Conservation (phyloP, 345 rosid genomes). For the Rubroshorea leprosula region DNA sequence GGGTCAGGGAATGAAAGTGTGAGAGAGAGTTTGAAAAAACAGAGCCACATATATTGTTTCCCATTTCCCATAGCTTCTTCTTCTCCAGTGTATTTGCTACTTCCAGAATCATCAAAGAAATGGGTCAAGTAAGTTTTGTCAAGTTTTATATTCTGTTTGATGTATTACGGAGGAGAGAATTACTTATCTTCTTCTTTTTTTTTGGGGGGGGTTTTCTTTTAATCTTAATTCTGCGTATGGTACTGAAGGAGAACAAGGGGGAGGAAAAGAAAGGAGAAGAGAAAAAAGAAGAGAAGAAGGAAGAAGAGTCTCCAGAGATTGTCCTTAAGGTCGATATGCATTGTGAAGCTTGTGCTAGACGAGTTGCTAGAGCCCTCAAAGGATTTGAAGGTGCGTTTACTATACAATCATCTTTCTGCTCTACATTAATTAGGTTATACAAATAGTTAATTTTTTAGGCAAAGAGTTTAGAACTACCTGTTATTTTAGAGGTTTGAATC, state of each 20-base stretch:
- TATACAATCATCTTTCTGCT: background rate
- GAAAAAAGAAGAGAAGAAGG: slow-evolving; percentile 22
- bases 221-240: too few relatives aligned
- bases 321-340: slow-evolving; percentile 80
- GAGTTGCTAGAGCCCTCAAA: slow-evolving; percentile 50
- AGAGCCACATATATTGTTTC: too few relatives aligned
- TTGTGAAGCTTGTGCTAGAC: slow-evolving; percentile 74
- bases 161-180: background rate
- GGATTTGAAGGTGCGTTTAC: slow-evolving; percentile 50
- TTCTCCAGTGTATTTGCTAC: too few relatives aligned
- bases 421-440: too few relatives aligned
- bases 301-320: slow-evolving; percentile 44
- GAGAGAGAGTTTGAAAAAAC: too few relatives aligned
- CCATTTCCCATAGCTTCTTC: too few relatives aligned
- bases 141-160: background rate
- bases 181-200: background rate
- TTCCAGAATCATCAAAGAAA: slow-evolving; percentile 17
- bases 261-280: slow-evolving; percentile 6
- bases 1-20: too few relatives aligned
- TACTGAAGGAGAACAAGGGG: slow-evolving; percentile 11
- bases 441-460: too few relatives aligned
- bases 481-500: too few relatives aligned
- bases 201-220: too few relatives aligned
- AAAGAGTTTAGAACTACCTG: too few relatives aligned
- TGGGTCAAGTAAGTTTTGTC: slow-evolving; percentile 45